Evolutionary conservation across 805 yeast species (phyloP).

Genomic region (Ogataea pignaliae): DNA sequence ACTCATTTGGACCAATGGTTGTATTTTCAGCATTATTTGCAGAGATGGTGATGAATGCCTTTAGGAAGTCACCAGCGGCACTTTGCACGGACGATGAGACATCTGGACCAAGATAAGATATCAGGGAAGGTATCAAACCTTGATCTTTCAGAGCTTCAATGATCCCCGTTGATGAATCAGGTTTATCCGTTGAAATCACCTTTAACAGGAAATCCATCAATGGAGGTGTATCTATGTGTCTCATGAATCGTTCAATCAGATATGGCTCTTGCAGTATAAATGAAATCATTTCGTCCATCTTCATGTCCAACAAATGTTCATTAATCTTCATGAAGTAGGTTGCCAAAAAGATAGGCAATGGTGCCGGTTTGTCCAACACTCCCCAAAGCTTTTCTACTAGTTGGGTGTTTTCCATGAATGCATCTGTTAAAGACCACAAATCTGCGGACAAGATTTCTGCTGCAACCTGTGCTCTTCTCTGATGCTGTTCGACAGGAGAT

Average conservation of each 20-base stretch:
- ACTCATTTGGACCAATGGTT: conserved; percentile 92
- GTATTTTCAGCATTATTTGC: conserved; percentile 90
- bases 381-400: conserved; percentile 75
- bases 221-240: conserved; percentile 89
- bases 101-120: conserved; percentile 66
- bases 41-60: conserved; percentile 89
- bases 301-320: conserved; percentile 84
- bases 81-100: conserved; percentile 72
- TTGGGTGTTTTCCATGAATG: conserved; percentile 71
- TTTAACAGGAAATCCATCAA: conserved; percentile 88
- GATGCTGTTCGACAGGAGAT: conserved; percentile 30
- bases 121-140: conserved; percentile 63
- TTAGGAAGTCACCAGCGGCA: conserved; percentile 92
- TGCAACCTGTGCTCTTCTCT: conserved; percentile 58
- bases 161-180: conserved; percentile 84
- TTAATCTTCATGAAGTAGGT: conserved; percentile 89
- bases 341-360: conserved; percentile 70
- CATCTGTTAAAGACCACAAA: conserved; percentile 89
- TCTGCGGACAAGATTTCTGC: conserved; percentile 89
- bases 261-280: conserved; percentile 66
- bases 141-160: conserved; percentile 73
- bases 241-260: conserved; percentile 75
- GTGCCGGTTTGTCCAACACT: conserved; percentile 62
- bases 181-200: conserved; percentile 88
- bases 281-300: conserved; percentile 71